A percentile compares a stretch with the other conserved stretches of the same genome.
phyloP scores from a whole-genome alignment of 2,329 filamentous ascomycete genomes.

The Teratosphaeria gauchensis region DNA sequence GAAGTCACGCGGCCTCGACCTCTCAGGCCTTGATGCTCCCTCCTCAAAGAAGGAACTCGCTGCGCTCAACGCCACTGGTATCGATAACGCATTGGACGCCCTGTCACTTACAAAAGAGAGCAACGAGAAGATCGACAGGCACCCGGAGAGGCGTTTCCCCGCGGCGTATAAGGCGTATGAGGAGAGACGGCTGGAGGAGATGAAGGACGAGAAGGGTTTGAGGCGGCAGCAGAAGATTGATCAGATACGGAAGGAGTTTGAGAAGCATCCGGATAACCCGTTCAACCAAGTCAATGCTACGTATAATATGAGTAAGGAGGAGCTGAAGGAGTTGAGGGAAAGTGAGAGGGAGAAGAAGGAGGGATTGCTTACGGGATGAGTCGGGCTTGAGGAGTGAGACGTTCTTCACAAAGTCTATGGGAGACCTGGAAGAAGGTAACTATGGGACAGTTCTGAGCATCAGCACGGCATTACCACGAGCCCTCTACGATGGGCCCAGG shows the following conservation, averaged over 20 bases:
- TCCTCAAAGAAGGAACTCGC: slow-evolving; percentile 40
- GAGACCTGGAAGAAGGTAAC: neutral
- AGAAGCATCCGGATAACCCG: slow-evolving; percentile 88
- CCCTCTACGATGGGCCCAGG: too few relatives aligned
- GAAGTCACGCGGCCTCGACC: slow-evolving; percentile 57
- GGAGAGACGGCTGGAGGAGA: slow-evolving; percentile 70
- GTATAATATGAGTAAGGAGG: slow-evolving; percentile 72
- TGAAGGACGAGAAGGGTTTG: slow-evolving; percentile 75
- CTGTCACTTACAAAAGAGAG: slow-evolving; percentile 54
- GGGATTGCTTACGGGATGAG: slow-evolving; percentile 10
- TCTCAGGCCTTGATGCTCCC: slow-evolving; percentile 59
- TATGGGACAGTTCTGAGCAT: neutral
- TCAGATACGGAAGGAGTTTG: slow-evolving; percentile 81
- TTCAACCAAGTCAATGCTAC: slow-evolving; percentile 73
- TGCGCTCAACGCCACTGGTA: slow-evolving; percentile 71
- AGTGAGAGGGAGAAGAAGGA: slow-evolving; percentile 23
- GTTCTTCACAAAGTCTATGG: too few relatives aligned
- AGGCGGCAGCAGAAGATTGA: slow-evolving; percentile 77
- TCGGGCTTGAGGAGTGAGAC: neutral
- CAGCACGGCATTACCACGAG: neutral
- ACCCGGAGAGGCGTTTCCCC: slow-evolving; percentile 80
- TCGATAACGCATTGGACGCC: slow-evolving; percentile 88
- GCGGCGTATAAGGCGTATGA: slow-evolving; percentile 78
- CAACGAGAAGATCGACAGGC: slow-evolving; percentile 67
- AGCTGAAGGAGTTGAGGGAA: slow-evolving; percentile 56